Conservation (phyloP, 257 asterid species). For the Orobanche coerulescens region DNA sequence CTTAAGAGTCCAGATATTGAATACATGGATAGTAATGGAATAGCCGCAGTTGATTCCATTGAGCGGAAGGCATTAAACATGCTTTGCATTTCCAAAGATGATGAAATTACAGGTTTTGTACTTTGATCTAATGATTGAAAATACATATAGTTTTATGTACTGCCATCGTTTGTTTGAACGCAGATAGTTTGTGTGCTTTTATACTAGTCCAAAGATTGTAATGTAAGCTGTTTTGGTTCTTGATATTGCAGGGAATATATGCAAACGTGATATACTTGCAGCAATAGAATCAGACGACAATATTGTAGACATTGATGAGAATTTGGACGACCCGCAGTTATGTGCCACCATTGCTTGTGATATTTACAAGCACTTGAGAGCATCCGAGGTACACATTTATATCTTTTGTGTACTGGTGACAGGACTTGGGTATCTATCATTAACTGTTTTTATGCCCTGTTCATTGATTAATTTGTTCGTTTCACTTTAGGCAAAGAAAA, state of each 20-base stretch:
- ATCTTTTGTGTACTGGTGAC: not conserved
- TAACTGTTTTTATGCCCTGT: not conserved
- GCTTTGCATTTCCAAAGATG: constrained; percentile 57
- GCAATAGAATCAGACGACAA: constrained; percentile 33
- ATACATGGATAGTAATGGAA: constrained; percentile 56
- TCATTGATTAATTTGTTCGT: not conserved
- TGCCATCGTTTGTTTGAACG: not conserved
- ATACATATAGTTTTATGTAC: not conserved
- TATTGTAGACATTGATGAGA: constrained; percentile 51
- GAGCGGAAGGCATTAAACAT: constrained; percentile 49
- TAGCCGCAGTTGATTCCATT: constrained; percentile 51
- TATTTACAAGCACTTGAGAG: constrained; percentile 81
- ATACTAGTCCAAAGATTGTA: not conserved
- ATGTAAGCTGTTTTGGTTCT: not conserved
- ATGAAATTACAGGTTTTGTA: constrained; percentile 43
- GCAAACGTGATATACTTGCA: constrained; percentile 58
- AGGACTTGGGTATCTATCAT: not conserved
- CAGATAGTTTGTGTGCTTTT: not conserved
- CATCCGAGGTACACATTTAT: constrained; percentile 55
- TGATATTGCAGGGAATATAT: constrained; percentile 37
- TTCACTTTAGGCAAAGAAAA: constrained; percentile 55
- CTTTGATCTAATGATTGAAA: not conserved
- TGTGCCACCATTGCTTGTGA: constrained; percentile 92
- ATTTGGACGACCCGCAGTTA: constrained; percentile 70
- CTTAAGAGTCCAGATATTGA: constrained; percentile 84